Evolutionary conservation across 192 early-diverging fungal species (phyloP), one percentile per base, ranked within the genome.

Genomic region (Umbelopsis isabellina): DNA sequence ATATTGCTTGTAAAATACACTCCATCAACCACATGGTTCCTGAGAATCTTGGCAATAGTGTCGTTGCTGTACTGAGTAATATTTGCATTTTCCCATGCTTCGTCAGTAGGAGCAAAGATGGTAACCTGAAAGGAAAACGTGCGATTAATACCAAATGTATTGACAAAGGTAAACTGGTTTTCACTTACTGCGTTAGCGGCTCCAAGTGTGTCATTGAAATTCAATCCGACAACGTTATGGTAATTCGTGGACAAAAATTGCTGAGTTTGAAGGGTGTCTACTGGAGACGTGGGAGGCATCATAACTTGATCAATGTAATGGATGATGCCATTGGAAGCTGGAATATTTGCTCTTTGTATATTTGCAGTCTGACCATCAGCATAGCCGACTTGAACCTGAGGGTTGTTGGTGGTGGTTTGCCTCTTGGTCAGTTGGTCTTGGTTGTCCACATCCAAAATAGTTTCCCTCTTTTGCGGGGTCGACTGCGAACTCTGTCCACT

Each of bases 41-140:
- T 71, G 20, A 71, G 12, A 8, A 71, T 44, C 6, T 13, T 46
- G 27, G 21, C 41, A 11, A 46, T 20, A 16, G 23, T 61, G 33
- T 27, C 35, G 2, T 58, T 44, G 45, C 23, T 45, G 15, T 47
- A 48, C 12, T 58, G 46, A 8, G 16, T 37, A 16, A 71, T 12
- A 0, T 72, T 64, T 18, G 30, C 53, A 21, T 10, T 47, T 22
- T 35, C 33, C 8, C 30, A 16, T 15, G 37, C 70, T 20, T 22
- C 22, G 16, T 71, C 46, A 8, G 23, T 71, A 7, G 70, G 70
- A 46, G 61, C 70, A 65, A 71, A 71, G 23, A 71, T 58, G 18
- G 70, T 71, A 18, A 71, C 45, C 71, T 72, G 37, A 1, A 6
- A 37, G 2, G 27, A 13, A 51, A 55, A 52, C 51, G 7, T 27